Evolutionary conservation across 176 grass and related monocot species (phyloP).

Genomic region (Carex parvula): DNA sequence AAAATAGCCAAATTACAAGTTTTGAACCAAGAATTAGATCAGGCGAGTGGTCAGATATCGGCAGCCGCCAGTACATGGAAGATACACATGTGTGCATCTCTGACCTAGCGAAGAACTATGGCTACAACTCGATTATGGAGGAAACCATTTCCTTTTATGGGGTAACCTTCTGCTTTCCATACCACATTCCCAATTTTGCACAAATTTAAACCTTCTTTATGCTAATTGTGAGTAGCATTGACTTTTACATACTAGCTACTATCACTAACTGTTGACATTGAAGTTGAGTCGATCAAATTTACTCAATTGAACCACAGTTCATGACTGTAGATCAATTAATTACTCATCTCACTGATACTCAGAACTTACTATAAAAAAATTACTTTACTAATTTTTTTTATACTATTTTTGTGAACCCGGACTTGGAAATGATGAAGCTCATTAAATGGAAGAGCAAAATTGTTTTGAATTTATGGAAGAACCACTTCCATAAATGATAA

Average conservation of each 20-base stretch:
- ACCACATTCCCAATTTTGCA: not conserved
- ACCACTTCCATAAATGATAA: not conserved
- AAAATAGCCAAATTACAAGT: conserved; percentile 32
- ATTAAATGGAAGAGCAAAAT: not conserved
- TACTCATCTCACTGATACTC: not conserved
- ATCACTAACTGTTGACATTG: not conserved
- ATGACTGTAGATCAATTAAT: not conserved
- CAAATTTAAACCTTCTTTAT: not conserved
- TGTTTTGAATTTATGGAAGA: not conserved
- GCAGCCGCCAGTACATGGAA: conserved; percentile 69
- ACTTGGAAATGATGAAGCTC: too few relatives aligned
- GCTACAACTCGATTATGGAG: conserved; percentile 26
- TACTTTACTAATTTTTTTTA: too few relatives aligned
- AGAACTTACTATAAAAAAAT: too few relatives aligned
- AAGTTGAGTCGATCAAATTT: not conserved
- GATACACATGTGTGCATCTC: conserved; percentile 93
- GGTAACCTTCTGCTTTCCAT: conserved; percentile 43
- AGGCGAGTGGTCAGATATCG: conserved; percentile 89
- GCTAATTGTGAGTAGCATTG: not conserved
- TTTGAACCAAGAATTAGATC: conserved; percentile 64
- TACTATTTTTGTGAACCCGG: too few relatives aligned
- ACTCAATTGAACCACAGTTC: not conserved
- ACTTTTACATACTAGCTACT: not conserved
- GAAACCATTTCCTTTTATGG: conserved; percentile 86
- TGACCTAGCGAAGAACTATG: conserved; percentile 80